Conservation (phyloP, 169 alveolate species). For the Plasmodium blacklocki region DNA sequence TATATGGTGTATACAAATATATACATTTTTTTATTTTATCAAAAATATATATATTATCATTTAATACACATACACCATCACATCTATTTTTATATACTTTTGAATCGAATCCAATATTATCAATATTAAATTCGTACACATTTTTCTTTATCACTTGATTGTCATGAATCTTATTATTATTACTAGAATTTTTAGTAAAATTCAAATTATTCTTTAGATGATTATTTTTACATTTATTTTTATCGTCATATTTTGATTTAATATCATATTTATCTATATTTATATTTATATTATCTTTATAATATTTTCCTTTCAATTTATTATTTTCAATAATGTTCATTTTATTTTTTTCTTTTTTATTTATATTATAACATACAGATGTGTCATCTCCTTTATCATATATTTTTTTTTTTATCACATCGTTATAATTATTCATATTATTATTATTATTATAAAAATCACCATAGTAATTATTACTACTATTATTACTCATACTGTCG, state of each 20-base stretch:
- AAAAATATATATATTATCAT: conserved; percentile 70
- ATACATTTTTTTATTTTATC: conserved; percentile 76
- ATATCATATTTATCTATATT: background rate
- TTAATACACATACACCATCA: conserved; percentile 71
- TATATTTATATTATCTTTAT: background rate
- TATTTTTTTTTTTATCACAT: background rate
- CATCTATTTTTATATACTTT: conserved; percentile 69
- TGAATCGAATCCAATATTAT: conserved; percentile 49
- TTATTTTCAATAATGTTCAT: background rate
- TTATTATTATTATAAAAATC: background rate
- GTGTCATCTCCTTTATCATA: background rate
- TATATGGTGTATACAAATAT: conserved; percentile 74
- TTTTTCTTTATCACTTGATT: conserved; percentile 12
- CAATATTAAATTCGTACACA: conserved; percentile 43
- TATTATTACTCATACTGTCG: background rate
- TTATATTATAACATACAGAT: background rate
- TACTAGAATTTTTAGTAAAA: background rate
- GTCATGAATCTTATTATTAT: background rate
- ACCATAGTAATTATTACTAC: background rate
- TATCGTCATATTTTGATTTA: background rate
- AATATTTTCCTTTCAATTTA: background rate
- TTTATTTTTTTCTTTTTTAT: background rate
- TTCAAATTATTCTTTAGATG: background rate
- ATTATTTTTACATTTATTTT: background rate
- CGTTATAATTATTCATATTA: background rate